A percentile compares a stretch with the other conserved stretches of the same genome.
phyloP scores from a whole-genome alignment of 441 rosid species.

The Codiaeum variegatum region DNA sequence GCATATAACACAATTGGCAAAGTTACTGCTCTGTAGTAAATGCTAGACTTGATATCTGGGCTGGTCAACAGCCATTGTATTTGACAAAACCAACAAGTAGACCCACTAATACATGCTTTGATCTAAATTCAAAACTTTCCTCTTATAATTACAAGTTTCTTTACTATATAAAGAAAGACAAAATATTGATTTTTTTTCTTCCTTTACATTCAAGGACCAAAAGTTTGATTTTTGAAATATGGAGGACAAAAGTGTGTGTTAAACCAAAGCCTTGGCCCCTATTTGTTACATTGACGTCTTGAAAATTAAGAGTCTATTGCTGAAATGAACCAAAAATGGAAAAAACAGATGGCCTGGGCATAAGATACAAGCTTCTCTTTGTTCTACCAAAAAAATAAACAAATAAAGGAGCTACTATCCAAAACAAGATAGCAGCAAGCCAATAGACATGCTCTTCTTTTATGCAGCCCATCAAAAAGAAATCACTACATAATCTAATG shows the following conservation, averaged over 20 bases:
- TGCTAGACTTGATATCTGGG: not conserved
- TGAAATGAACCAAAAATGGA: not conserved
- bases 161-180: not conserved
- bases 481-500: not conserved
- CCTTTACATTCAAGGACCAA: not conserved
- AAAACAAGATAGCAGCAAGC: not conserved
- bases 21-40: not conserved
- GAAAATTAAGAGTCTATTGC: conserved; percentile 1
- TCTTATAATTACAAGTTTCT: not conserved
- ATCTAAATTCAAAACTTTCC: not conserved
- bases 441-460: not conserved
- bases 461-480: not conserved
- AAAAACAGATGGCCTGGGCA: not conserved
- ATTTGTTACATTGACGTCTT: not conserved
- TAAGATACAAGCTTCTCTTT: not conserved
- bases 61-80: not conserved
- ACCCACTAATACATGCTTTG: not conserved
- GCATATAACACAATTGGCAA: not conserved
- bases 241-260: not conserved
- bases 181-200: not conserved
- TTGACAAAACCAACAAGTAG: not conserved
- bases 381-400: too few relatives aligned
- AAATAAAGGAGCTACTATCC: not conserved
- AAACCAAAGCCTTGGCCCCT: not conserved
- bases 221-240: not conserved